These are phyloP conservation scores for Amylocystis lapponica DNA, from an alignment of 768 basidiomycete genomes.

Conservation along the genomic window DNA sequence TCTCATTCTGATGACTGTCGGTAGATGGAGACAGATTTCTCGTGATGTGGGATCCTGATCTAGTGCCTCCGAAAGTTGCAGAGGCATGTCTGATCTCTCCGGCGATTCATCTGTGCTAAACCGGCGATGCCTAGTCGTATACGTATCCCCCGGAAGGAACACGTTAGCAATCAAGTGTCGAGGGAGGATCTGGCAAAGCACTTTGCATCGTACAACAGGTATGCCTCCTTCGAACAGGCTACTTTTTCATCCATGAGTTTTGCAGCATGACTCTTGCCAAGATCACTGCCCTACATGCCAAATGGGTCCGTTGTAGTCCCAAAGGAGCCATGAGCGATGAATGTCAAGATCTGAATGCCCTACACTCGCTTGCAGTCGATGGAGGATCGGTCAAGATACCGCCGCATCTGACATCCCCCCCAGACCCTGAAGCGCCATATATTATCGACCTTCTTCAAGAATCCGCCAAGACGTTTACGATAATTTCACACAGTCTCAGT, in stretches of 20 bases:
- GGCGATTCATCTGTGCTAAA: too few relatives aligned
- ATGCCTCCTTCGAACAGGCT: conserved; percentile 10
- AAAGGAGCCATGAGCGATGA: conserved; percentile 55
- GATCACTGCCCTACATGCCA: conserved; percentile 49
- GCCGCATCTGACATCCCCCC: conserved; percentile 46
- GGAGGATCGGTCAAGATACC: conserved; percentile 58
- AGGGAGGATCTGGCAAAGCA: conserved; percentile 56
- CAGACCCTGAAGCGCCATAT: conserved; percentile 38
- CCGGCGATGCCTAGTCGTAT: conserved; percentile 40
- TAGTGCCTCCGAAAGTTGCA: conserved; percentile 48
- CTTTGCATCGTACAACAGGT: conserved; percentile 64
- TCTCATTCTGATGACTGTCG: background rate
- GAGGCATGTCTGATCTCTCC: conserved; percentile 32
- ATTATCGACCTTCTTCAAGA: conserved; percentile 49
- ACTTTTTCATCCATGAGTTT: background rate
- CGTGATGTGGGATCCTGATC: conserved; percentile 63
- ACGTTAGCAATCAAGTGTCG: conserved; percentile 39
- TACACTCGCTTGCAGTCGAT: conserved; percentile 67
- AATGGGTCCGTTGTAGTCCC: conserved; percentile 52
- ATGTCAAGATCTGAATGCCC: conserved; percentile 66
- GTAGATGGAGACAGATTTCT: conserved; percentile 56
- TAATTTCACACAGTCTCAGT: conserved; percentile 30
- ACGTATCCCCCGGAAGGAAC: conserved; percentile 64
- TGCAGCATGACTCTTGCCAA: conserved; percentile 52
- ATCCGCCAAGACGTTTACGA: conserved; percentile 41